Evolutionary conservation across 306 rosid species (phyloP), one percentile per base, ranked within the genome.

Genomic region (Luffa aegyptiaca): DNA sequence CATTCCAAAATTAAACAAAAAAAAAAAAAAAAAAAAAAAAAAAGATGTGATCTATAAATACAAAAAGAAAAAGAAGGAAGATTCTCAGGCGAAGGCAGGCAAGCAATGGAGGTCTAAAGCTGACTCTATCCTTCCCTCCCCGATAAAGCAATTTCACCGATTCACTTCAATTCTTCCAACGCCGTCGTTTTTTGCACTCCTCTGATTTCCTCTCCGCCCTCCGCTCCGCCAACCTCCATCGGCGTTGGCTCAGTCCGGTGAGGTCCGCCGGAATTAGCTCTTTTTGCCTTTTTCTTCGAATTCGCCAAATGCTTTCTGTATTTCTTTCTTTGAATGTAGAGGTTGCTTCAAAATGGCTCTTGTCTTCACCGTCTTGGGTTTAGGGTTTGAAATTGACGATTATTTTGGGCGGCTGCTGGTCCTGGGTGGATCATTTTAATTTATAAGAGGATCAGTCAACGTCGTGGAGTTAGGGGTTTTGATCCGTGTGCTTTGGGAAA

Each of bases 61-160:
- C 7, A 8, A 75, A 75, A 53, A 16, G 26, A 9, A 7, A 66
- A 44, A 69, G 37, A 49, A 9, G 14, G n/a, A 79, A 48, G 72
- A 82, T 84, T 79, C 87, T 79, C 81, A 63, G 59, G 77, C 76
- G 80, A 70, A 77, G 35, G 39, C 31, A 63, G 59, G 52, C 72
- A 81, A 71, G 86, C 75, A 84, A 55, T 21, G 83, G 62, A 62
- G 80, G 78, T 65, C 81, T 76, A 66, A 77, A 73, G 86, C 86
- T 59, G 74, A 79, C 77, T 77, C 66, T 44, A 26, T 55, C 26
- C 80, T 37, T 26, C 80, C 58, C 53, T 37, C 76, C 58, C 80
- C 82, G 52, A 78, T 78, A 45, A 55, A 65, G 62, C 10, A 62
- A 74, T 65, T 53, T 36, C 45, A 31, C 58, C 66, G 53, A 62